Conservation (phyloP, 2,329 filamentous ascomycete species). For the Apiospora pterosperma region DNA sequence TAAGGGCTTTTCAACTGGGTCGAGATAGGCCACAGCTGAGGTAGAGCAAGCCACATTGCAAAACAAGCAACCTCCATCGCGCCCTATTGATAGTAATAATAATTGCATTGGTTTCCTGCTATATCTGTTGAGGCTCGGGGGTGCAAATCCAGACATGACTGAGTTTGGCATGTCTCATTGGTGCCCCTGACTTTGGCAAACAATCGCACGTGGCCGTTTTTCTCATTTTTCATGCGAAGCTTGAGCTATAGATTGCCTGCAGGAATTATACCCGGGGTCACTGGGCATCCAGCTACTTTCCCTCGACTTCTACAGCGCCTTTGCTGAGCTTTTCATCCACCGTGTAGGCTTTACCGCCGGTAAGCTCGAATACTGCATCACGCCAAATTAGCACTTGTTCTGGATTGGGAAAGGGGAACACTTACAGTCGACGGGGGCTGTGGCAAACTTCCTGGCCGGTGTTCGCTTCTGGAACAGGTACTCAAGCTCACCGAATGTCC, state of each 20-base stretch:
- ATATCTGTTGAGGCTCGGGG: too few relatives aligned
- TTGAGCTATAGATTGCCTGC: too few relatives aligned
- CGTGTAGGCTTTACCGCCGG: not conserved
- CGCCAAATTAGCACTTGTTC: not conserved
- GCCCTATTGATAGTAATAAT: too few relatives aligned
- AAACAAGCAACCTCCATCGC: too few relatives aligned
- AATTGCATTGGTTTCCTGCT: too few relatives aligned
- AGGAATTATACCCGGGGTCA: too few relatives aligned
- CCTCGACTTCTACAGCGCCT: not conserved
- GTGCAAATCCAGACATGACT: too few relatives aligned
- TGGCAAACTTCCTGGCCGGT: conserved; percentile 30
- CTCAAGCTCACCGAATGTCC: conserved; percentile 45
- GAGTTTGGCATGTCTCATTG: too few relatives aligned
- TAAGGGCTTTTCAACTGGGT: not conserved
- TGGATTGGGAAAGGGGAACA: not conserved
- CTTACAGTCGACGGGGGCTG: conserved; percentile 26
- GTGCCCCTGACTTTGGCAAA: too few relatives aligned
- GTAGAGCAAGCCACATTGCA: too few relatives aligned
- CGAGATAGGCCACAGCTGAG: not conserved
- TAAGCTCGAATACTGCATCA: not conserved
- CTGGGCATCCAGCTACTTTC: not conserved
- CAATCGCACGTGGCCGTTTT: too few relatives aligned
- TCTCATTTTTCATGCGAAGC: too few relatives aligned
- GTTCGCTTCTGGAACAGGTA: conserved; percentile 39
- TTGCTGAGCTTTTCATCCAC: not conserved